Base-by-base conservation (phyloP, 148 eudicot genomes). In the Camellia granthamiana region DNA sequence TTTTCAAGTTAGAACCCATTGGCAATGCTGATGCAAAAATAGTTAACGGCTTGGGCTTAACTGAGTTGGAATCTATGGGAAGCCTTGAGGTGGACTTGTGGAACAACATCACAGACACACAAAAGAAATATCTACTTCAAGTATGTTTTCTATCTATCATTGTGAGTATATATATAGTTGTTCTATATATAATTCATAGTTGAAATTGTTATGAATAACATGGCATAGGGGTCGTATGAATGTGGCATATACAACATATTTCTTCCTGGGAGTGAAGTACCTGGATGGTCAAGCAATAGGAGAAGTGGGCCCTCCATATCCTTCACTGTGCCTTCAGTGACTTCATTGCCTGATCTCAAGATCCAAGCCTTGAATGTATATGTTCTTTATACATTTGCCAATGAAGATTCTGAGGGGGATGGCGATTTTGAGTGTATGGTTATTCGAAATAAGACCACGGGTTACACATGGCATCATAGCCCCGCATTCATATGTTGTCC, bases 181-280 rank as follows among this genome's bases (percentile, higher is more conserved):
- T 59, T 51, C 30, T 51, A 16, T 19, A 5, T 54, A 6, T 54
- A 6, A 11, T 54, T 54, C 56, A 54, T 5, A 54, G 8, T 54
- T 56, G 11, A 56, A 56, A 56, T 56, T 56, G 60, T 23, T 23
- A 23, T 5, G 14, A 56, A 56, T 56, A 2, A 10, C 7, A 14
- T 56, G 54, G 60, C 7, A 5, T 52, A 75, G 78, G 78, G 78
- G 30, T 9, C 42, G 78, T 42, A 75, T 61, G 78, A 75, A 59
- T 65, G 12, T 59, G 78, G 78, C 59, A 75, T 75, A 59, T 75
- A 58, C 46, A 75, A 52, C 78, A 75, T 55, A 3, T 73, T 51
- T 10, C 15, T 73, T 19, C 76, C 61, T 4, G 60, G 60, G 60
- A 15, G 15, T 18, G 60, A 52, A 7, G 9, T 49, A 5, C 41